Evolutionary conservation across 2,329 filamentous ascomycete genomes (phyloP), one percentile per base, ranked within the genome.

Genomic region (Beauveria sp.): DNA sequence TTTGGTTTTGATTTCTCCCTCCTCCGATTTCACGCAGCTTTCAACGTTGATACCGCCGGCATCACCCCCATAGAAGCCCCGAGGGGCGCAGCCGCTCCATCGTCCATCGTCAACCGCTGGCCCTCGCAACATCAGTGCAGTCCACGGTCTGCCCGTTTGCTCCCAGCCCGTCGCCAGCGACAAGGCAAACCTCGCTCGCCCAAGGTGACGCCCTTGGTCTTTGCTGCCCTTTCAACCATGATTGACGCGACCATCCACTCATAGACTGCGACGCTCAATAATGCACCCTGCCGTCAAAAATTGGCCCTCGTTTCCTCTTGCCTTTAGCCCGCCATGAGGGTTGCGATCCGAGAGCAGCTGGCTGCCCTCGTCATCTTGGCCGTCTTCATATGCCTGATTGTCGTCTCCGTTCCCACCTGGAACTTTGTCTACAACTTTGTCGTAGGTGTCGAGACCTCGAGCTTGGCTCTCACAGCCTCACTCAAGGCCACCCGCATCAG

Each of bases 321-420:
- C 52, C 24, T 6, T 38, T 26, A n/a, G 43, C 46, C 60, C 64
- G 72, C 63, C 65, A 93, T 96, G 90, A 87, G 91, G 74, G 85
- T 96, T 73, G 88, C 89, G 63, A 96, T 96, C 70, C 85, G 91
- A 67, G 88, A 93, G 77, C 93, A 97, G 83, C 82, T 97, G 69
- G 90, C 86, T 66, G 81, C 87, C 73, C 81, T 96, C 66, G 90
- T 96, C 70, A 79, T 96, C 66, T 70, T 91, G 64, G 85, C 89
- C 63, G 87, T 91, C 57, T 82, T 96, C 62, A 77, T 89, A 63
- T 87, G 88, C 60, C 82, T 96, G 65, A 85, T 88, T 61, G 86
- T 96, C 65, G 83, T 96, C 64, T 86, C 91, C n/a, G 83, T 96
- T 65, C 90, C 92, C 68, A 90, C 88, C 72, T 85, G 82, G 82